These are phyloP conservation scores for Arxiozyma telluris DNA, from an alignment of 1,139 yeast genomes.

Conservation along the genomic window DNA sequence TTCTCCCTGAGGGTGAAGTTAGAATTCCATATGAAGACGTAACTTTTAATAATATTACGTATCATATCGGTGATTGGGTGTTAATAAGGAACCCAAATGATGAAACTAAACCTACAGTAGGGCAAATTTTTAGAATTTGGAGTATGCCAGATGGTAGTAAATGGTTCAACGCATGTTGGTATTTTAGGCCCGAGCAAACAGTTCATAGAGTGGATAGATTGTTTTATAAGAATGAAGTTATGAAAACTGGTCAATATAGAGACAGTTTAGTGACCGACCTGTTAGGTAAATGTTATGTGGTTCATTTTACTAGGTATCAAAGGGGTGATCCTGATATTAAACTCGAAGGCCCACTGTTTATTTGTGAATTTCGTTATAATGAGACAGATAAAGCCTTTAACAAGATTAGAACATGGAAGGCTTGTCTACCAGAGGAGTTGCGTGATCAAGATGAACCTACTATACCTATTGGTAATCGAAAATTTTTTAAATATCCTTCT, in stretches of 20 bases:
- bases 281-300: constrained; percentile 88
- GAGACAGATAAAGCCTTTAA: constrained; percentile 85
- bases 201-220: constrained; percentile 85
- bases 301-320: constrained; percentile 87
- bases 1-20: constrained; percentile 58
- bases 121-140: constrained; percentile 92
- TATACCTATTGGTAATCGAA: constrained; percentile 44
- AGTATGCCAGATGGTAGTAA: constrained; percentile 67
- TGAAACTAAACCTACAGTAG: constrained; percentile 79
- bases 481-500: constrained; percentile 68
- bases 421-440: constrained; percentile 94
- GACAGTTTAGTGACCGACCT: constrained; percentile 85
- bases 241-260: constrained; percentile 93
- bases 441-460: constrained; percentile 82
- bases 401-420: constrained; percentile 96
- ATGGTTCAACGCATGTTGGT: constrained; percentile 95
- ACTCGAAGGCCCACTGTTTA: constrained; percentile 74
- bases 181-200: constrained; percentile 94
- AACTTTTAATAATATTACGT: constrained; percentile 60
- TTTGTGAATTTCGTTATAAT: constrained; percentile 91
- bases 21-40: constrained; percentile 73
- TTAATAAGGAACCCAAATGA: constrained; percentile 79
- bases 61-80: constrained; percentile 93
- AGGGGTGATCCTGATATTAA: constrained; percentile 90
- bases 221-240: constrained; percentile 88